phyloP scores from a whole-genome alignment of 2,329 filamentous ascomycete species.

The Paradendryphiella salina region DNA sequence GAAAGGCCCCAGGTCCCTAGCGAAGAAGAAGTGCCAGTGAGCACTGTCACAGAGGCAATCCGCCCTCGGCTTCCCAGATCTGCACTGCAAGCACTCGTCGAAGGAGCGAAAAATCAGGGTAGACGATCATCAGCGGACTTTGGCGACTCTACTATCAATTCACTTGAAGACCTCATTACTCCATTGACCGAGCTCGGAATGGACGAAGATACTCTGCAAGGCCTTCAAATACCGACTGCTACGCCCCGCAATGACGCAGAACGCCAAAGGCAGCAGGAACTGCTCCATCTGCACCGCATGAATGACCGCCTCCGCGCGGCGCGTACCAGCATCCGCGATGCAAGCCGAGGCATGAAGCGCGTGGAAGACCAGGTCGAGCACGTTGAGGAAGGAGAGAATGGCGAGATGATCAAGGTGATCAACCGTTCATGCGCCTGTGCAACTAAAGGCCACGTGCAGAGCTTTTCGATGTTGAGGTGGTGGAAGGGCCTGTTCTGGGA shows the following conservation, averaged over 20 bases:
- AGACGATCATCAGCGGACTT: conserved; percentile 33
- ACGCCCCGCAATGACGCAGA: conserved; percentile 48
- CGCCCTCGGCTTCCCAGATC: conserved; percentile 40
- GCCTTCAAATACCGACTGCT: conserved; percentile 32
- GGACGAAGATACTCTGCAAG: conserved; percentile 44
- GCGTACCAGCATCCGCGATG: conserved; percentile 50
- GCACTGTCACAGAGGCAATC: background rate
- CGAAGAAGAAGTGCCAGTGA: conserved; percentile 6
- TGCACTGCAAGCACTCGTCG: conserved; percentile 48
- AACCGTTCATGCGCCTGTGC: conserved; percentile 29
- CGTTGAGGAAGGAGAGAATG: conserved; percentile 22
- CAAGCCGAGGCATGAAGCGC: conserved; percentile 48
- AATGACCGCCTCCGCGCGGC: conserved; percentile 48
- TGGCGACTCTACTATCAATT: conserved; percentile 54
- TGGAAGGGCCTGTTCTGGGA: conserved; percentile 38
- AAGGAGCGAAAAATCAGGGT: conserved; percentile 40
- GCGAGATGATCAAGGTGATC: conserved; percentile 17
- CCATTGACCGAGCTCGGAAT: conserved; percentile 27
- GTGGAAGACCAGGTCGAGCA: conserved; percentile 49
- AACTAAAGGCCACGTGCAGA: conserved; percentile 8
- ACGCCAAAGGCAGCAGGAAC: conserved; percentile 49
- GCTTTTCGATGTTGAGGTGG: conserved; percentile 26
- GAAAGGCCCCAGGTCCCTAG: conserved; percentile 4
- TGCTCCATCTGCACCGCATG: conserved; percentile 49
- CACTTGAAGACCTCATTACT: conserved; percentile 51